phyloP scores from a whole-genome alignment of 345 rosid genomes.

The Mangifera indica region DNA sequence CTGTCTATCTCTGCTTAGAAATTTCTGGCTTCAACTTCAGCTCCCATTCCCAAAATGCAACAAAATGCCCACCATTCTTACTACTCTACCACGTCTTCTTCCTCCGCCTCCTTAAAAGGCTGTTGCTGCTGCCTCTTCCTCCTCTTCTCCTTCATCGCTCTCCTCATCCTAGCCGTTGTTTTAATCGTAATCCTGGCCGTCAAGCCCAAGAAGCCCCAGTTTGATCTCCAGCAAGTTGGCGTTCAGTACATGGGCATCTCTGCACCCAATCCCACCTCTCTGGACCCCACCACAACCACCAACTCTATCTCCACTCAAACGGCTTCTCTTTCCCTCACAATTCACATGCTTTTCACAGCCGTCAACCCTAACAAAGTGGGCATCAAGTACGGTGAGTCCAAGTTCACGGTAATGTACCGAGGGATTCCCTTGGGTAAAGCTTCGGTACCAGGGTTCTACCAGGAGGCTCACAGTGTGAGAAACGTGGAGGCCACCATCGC shows the following conservation, averaged over 20 bases:
- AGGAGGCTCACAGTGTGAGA: conserved; percentile 73
- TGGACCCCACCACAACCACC: conserved; percentile 42
- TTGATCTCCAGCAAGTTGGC: conserved; percentile 95
- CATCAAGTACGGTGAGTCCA: conserved; percentile 92
- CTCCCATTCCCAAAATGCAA: conserved; percentile 12
- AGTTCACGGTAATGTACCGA: conserved; percentile 90
- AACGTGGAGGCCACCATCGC: conserved; percentile 76
- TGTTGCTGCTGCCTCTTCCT: conserved; percentile 98
- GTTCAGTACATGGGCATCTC: conserved; percentile 89
- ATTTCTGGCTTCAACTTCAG: background rate
- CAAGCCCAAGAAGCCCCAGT: conserved; percentile 96
- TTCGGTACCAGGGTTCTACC: conserved; percentile 84
- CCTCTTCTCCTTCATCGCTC: conserved; percentile 76
- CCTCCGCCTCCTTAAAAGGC: conserved; percentile 82
- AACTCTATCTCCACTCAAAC: conserved; percentile 24
- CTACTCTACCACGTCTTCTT: conserved; percentile 26
- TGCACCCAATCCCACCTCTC: conserved; percentile 34
- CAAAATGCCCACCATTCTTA: conserved; percentile 37
- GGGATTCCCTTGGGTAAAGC: conserved; percentile 92
- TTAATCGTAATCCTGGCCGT: conserved; percentile 81
- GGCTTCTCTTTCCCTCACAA: conserved; percentile 70
- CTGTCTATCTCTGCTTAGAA: background rate
- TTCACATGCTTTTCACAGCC: conserved; percentile 79
- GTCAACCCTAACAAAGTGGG: conserved; percentile 95
- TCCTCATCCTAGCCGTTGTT: conserved; percentile 64